phyloP scores from a whole-genome alignment of 2,329 filamentous ascomycete genomes.

The Pseudocercospora macadamiae region DNA sequence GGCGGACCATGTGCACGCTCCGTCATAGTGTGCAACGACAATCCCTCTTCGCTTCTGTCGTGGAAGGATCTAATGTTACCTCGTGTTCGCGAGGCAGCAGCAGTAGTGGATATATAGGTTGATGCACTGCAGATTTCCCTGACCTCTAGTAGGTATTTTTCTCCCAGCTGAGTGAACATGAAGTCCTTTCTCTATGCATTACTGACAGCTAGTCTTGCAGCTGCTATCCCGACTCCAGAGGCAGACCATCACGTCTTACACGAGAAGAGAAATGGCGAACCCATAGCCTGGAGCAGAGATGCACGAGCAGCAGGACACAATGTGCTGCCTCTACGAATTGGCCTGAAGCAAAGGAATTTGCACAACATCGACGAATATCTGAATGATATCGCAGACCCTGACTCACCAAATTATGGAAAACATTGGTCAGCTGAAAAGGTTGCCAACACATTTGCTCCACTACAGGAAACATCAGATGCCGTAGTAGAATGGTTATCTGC shows the following conservation, averaged over 20 bases:
- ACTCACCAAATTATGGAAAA: slow-evolving; percentile 31
- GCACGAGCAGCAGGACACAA: slow-evolving; percentile 23
- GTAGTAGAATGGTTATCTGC: slow-evolving; percentile 33
- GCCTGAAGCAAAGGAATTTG: slow-evolving; percentile 31
- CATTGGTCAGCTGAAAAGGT: slow-evolving; percentile 49
- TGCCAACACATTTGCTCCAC: slow-evolving; percentile 44
- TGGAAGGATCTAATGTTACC: background rate
- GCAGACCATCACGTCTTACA: slow-evolving; percentile 33
- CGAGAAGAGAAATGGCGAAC: slow-evolving; percentile 33
- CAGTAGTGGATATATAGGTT: too few relatives aligned
- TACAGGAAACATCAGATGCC: slow-evolving; percentile 26
- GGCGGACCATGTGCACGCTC: too few relatives aligned
- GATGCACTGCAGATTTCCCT: too few relatives aligned
- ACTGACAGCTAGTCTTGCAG: background rate
- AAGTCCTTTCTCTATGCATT: background rate
- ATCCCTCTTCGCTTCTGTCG: too few relatives aligned
- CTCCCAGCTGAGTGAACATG: background rate
- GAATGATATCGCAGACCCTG: slow-evolving; percentile 33
- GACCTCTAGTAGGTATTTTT: too few relatives aligned
- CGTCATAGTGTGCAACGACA: too few relatives aligned
- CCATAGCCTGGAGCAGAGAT: slow-evolving; percentile 28
- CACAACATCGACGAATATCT: slow-evolving; percentile 30
- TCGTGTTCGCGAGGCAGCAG: slow-evolving; percentile 1
- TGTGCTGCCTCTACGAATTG: slow-evolving; percentile 35
- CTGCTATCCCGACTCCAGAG: background rate